Evolutionary conservation across 108 stramenopile genomes (phyloP).

Genomic region (Cylindrotheca fusiformis): DNA sequence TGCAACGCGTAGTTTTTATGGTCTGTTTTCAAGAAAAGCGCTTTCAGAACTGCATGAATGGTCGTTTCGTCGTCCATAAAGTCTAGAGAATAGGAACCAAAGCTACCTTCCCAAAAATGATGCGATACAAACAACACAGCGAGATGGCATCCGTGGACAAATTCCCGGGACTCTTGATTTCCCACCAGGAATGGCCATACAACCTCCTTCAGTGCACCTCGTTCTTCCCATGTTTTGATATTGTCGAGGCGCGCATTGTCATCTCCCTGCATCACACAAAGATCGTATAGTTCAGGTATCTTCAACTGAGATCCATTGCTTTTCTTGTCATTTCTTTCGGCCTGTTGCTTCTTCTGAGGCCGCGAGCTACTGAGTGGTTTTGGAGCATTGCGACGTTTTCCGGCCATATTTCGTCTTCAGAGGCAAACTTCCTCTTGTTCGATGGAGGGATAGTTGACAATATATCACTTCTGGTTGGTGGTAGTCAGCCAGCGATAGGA

Average conservation of each 20-base stretch:
- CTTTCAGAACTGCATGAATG: slow-evolving; percentile 16
- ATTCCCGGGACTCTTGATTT: slow-evolving; percentile 16
- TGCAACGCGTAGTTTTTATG: slow-evolving; percentile 23
- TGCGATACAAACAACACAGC: slow-evolving; percentile 24
- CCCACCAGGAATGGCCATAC: slow-evolving; percentile 36
- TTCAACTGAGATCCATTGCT: neutral
- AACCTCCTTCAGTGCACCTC: slow-evolving; percentile 29
- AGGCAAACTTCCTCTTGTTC: too few relatives aligned
- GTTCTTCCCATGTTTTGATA: slow-evolving; percentile 29
- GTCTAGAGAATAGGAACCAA: slow-evolving; percentile 13
- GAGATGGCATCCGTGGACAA: slow-evolving; percentile 34
- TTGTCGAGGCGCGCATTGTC: slow-evolving; percentile 18
- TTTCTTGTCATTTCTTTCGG: neutral
- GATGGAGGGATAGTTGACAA: too few relatives aligned
- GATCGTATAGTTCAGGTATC: slow-evolving; percentile 23
- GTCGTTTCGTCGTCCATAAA: slow-evolving; percentile 5
- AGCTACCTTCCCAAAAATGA: slow-evolving; percentile 32
- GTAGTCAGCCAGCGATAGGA: too few relatives aligned
- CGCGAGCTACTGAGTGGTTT: neutral
- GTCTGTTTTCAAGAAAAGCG: slow-evolving; percentile 34
- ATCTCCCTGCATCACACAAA: slow-evolving; percentile 21
- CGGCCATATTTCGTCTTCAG: neutral
- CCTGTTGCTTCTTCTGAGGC: slow-evolving; percentile 7
- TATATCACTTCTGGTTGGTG: too few relatives aligned
- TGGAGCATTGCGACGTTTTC: slow-evolving; percentile 4